phyloP scores from a whole-genome alignment of 2,329 filamentous ascomycete species.

The Magnaporthiopsis incrustans region DNA sequence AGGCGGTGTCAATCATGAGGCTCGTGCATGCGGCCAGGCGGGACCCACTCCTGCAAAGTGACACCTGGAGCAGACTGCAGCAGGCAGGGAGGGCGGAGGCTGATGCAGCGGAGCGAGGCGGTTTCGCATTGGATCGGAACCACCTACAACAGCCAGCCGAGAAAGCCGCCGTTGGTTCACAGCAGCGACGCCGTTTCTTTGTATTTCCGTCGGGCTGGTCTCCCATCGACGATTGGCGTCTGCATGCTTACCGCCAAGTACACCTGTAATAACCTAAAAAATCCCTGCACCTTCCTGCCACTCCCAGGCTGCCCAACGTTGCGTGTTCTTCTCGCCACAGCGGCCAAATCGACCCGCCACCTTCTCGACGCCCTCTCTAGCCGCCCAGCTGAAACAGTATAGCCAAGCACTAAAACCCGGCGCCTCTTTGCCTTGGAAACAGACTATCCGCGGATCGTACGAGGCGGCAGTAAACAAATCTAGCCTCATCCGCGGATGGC shows the following conservation, averaged over 20 bases:
- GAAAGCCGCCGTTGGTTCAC: too few species aligned
- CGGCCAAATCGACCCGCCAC: neutral
- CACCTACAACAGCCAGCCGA: neutral
- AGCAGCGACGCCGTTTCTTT: neutral
- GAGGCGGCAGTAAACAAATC: neutral
- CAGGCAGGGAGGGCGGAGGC: too few species aligned
- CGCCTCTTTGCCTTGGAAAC: neutral
- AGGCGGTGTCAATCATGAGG: neutral
- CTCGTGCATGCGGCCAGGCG: neutral
- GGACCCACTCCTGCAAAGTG: neutral
- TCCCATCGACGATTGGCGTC: neutral
- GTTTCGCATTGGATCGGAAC: neutral
- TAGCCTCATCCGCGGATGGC: neutral
- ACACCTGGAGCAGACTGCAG: neutral
- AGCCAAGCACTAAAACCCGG: neutral
- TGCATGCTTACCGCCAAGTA: neutral
- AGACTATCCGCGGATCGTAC: neutral
- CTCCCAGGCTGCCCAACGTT: neutral
- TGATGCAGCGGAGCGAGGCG: neutral
- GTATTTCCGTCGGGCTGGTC: neutral
- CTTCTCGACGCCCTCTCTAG: neutral
- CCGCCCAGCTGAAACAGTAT: neutral
- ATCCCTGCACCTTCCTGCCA: too few species aligned
- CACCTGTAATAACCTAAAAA: neutral
- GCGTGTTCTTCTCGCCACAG: neutral